phyloP scores from a whole-genome alignment of 2,329 filamentous ascomycete species.

The Colletotrichum brevisporum region DNA sequence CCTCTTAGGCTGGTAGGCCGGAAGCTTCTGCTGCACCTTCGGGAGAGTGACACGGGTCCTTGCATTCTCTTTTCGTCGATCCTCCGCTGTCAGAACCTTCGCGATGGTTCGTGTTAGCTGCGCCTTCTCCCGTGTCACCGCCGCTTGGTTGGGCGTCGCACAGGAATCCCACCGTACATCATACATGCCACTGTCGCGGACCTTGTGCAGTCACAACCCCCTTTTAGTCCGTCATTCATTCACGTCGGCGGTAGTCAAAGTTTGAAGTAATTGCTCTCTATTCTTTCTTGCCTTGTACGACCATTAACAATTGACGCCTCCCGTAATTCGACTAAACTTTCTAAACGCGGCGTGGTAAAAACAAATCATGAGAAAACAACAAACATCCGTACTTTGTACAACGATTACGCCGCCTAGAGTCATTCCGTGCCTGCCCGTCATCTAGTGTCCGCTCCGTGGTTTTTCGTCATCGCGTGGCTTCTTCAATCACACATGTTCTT shows the following conservation, averaged over 20 bases:
- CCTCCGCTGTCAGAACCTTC: conserved; percentile 34
- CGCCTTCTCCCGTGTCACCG: conserved; percentile 30
- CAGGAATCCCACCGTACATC: not conserved
- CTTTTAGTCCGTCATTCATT: no score
- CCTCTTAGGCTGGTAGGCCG: not conserved
- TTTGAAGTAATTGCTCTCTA: conserved; percentile 37
- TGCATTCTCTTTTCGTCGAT: conserved; percentile 37
- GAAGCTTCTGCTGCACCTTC: conserved; percentile 6
- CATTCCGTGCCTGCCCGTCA: conserved; percentile 27
- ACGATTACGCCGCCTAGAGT: conserved; percentile 38
- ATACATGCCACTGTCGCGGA: conserved; percentile 11
- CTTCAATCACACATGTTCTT: conserved; percentile 31
- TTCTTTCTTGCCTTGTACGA: conserved; percentile 30
- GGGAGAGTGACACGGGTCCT: conserved; percentile 36
- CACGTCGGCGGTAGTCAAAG: no score
- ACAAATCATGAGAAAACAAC: conserved; percentile 21
- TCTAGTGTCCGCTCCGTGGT: conserved; percentile 13
- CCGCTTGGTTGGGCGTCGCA: not conserved
- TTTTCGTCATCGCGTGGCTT: conserved; percentile 29
- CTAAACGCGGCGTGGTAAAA: conserved; percentile 35
- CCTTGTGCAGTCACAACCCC: no score
- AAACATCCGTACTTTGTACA: conserved; percentile 34
- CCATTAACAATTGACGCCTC: conserved; percentile 33
- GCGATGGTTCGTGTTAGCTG: conserved; percentile 1
- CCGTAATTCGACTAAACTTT: conserved; percentile 11